These are phyloP conservation scores for Mrakia frigida DNA, from an alignment of 768 basidiomycete species.

Conservation along the genomic window DNA sequence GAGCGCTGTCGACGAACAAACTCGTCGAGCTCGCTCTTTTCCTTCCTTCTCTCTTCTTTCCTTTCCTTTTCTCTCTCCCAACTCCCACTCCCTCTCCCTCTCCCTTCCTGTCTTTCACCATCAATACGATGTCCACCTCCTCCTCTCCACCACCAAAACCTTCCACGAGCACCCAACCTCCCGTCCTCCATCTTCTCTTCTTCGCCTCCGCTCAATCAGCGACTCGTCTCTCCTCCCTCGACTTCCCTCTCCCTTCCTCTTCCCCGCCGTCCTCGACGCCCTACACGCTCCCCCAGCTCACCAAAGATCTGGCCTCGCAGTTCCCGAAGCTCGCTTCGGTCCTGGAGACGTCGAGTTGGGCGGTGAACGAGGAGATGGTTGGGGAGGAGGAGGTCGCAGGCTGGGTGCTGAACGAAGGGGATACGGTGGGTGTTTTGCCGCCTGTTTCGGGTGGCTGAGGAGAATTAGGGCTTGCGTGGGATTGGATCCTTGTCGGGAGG, in stretches of 20 bases:
- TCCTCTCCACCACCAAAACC: not conserved
- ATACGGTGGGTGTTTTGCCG: constrained; percentile 18
- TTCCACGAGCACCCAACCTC: not conserved
- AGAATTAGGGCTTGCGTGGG: too few relatives aligned
- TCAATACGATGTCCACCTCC: not conserved
- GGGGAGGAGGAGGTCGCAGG: constrained; percentile 17
- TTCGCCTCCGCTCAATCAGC: constrained; percentile 10
- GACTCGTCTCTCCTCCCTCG: not conserved
- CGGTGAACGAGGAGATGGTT: constrained; percentile 30
- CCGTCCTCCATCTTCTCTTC: not conserved
- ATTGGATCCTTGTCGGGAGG: not conserved
- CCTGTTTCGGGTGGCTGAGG: constrained; percentile 19
- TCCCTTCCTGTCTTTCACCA: too few relatives aligned
- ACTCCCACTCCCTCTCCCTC: too few relatives aligned
- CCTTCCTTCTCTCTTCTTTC: too few relatives aligned
- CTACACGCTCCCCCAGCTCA: constrained; percentile 9
- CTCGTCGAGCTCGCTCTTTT: too few relatives aligned
- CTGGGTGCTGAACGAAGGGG: not conserved
- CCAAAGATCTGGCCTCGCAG: not conserved
- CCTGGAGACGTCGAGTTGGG: constrained; percentile 19
- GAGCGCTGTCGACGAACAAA: too few relatives aligned
- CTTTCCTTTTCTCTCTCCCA: too few relatives aligned
- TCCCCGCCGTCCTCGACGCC: not conserved
- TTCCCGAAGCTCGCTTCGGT: constrained; percentile 3
- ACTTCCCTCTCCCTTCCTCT: not conserved